A percentile compares a stretch with the other conserved stretches of the same genome.
Evolutionary conservation across 352 stramenopile species (phyloP).

Genomic region (Peronospora farinosa): DNA sequence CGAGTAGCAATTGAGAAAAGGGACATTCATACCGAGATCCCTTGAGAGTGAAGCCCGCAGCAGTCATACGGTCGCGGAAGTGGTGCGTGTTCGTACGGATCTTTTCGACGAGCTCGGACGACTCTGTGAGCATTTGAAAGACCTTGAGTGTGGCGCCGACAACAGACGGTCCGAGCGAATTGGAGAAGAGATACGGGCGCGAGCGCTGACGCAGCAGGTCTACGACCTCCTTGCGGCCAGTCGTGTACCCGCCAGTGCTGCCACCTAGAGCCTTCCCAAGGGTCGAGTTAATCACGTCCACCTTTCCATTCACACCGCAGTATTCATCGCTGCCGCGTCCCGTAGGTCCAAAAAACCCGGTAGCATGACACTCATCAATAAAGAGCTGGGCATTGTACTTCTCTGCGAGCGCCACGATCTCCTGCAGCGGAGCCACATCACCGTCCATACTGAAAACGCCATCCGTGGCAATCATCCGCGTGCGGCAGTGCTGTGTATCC

Average conservation of each 20-base stretch:
- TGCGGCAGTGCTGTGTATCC: conserved; percentile 85
- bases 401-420: conserved; percentile 87
- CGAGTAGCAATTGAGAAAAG: background rate
- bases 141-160: conserved; percentile 91
- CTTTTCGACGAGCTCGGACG: conserved; percentile 80
- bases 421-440: conserved; percentile 86
- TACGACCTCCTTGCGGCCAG: conserved; percentile 84
- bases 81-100: conserved; percentile 87
- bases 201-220: conserved; percentile 88
- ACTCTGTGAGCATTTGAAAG: conserved; percentile 88
- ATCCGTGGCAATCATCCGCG: conserved; percentile 89
- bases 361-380: conserved; percentile 92
- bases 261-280: conserved; percentile 91
- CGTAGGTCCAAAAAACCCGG: conserved; percentile 89
- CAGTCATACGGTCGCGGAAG: conserved; percentile 89
- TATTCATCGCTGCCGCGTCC: conserved; percentile 90
- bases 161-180: conserved; percentile 89
- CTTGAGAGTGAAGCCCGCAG: conserved; percentile 86
- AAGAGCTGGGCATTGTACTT: conserved; percentile 92
- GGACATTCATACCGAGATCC: conserved; percentile 54
- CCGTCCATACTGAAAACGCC: conserved; percentile 95
- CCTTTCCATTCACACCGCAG: conserved; percentile 80
- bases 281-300: conserved; percentile 94
- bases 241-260: conserved; percentile 91
- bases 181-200: conserved; percentile 91